Evolutionary conservation across 495 filamentous ascomycete species (phyloP), one percentile per base, ranked within the genome.

Genomic region (Annulohypoxylon bovei): DNA sequence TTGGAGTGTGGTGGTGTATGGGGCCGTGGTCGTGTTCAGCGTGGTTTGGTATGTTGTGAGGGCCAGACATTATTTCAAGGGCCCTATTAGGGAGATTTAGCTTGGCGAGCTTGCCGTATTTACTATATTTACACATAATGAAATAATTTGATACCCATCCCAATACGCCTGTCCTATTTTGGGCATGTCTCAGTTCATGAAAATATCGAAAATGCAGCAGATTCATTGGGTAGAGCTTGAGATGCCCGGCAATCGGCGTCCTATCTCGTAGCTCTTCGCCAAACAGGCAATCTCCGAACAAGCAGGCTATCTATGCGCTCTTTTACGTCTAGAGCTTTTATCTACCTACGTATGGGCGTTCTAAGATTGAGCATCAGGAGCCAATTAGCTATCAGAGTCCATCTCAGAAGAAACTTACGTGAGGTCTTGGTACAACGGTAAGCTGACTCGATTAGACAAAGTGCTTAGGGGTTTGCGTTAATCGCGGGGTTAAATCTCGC

Each of bases 1-100:
- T 62, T 87, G 77, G 60, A 84, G 81, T 58, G 74, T 81, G 12
- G 77, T 86, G 5, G 77, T 83, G 0, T 82, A 80, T 25, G 75
- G 81, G 0, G 72, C 67, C 0, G 76, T 82, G 0, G 66, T 84
- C 11, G 4, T 85, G 1, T 82, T 86, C 53, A 81, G 79, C 35
- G 33, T 85, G 5, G 52, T 76, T 0, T 88, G 84, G 69, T 88
- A 87, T 70, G 16, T 78, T 25, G 0, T 81, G 0, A 74, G 78
- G 9, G 85, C 82, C 5, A 75, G 75, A 33, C 62, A 82, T 40
- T 74, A 75, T 8, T 88, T 84, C 59, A 69, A 71, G 22, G 85
- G 83, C 4, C 85, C 85, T n/a, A 68, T 85, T 32, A 75, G 79
- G 39, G 83, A 85, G 58, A 62, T 81, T 8, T 75, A 61, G 23